Percentiles rank a stretch among this genome's conserved stretches.
Conservation (phyloP, 2,329 filamentous ascomycete species). For the Exophiala oligosperma region DNA sequence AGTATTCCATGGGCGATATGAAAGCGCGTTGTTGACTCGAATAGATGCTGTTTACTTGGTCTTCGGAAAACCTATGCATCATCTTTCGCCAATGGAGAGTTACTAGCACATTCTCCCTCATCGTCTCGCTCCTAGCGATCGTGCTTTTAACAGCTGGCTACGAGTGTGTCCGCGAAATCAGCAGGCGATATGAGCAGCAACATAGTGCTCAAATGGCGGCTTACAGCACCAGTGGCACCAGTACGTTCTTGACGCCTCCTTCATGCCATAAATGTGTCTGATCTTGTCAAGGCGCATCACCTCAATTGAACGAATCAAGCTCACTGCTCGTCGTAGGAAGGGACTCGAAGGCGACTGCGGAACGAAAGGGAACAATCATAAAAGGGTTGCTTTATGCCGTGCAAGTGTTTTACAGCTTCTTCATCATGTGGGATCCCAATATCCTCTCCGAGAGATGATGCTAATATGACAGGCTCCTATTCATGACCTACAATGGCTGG, state of each 20-base stretch:
- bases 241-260: conserved; percentile 23
- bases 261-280: conserved; percentile 17
- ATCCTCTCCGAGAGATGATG: neutral
- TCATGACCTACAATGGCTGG: conserved; percentile 99
- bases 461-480: conserved; percentile 70
- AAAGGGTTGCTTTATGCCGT: conserved; percentile 84
- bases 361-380: conserved; percentile 70
- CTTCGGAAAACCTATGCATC: conserved; percentile 90
- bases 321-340: conserved; percentile 77
- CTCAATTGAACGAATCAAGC: conserved; percentile 52
- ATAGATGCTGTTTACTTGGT: conserved; percentile 98
- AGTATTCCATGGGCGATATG: conserved; percentile 34
- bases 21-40: conserved; percentile 7
- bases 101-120: conserved; percentile 68
- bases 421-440: conserved; percentile 77
- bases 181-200: conserved; percentile 70
- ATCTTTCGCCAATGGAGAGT: conserved; percentile 92
- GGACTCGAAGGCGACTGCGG: conserved; percentile 58
- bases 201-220: conserved; percentile 44
- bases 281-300: conserved; percentile 26
- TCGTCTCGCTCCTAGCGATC: conserved; percentile 80
- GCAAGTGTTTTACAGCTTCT: conserved; percentile 98
- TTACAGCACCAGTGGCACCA: conserved; percentile 23
- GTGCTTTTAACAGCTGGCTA: conserved; percentile 86
- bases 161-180: conserved; percentile 78